Base-by-base conservation (phyloP, 2,329 filamentous ascomycete species). In the Sarocladium brachiariae region DNA sequence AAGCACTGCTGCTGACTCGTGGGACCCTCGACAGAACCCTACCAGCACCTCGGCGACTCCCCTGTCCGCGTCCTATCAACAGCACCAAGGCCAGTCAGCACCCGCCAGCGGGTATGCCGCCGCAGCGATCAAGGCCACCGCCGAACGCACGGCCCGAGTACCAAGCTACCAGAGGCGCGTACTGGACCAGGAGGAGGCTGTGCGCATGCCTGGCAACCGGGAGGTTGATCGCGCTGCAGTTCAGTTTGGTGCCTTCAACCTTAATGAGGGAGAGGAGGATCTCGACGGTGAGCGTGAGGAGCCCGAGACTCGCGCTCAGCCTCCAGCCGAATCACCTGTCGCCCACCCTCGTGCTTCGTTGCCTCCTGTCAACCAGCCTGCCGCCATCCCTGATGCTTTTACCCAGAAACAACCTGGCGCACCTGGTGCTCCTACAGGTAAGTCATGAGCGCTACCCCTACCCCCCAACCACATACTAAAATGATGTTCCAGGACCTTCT, bases 171-270 rank as follows among this genome's bases (percentile, higher is more conserved):
- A 95, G 66, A 84, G 92, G 57, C 87, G 89, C 61, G 79, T 96
- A 50, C 77, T 95, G 62, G 91, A 97, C 61, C 93, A 99, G 65
- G 91, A 96, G 68, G 93, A 99, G 72, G 89, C 93, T 53, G 93
- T 99, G 35, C 90, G 96, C 57, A 96, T 99, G 92, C 93, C 93
- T 41, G 90, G 89, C 53, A 96, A 96, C 73, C 90, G 93, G 58
- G 91, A 93, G 50, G 87, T 99, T 24, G 92, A 97, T 65, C 85
- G 90, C 60, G 83, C 92, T 57, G 87, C 91, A 47, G 90, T 99
- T 46, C 92, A 97, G 65, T 99, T 99, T 66, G 93, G 93, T 56
- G 95, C 91, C 66, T 89, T 99, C 76, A 95, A 86, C 63, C 70
- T 99, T 61, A 91, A 88, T 63, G 90, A 84, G 50, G 80, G 80